A percentile compares a stretch with the other conserved stretches of the same genome.
phyloP scores from a whole-genome alignment of 768 basidiomycete genomes.

The Tylopilus sp. region DNA sequence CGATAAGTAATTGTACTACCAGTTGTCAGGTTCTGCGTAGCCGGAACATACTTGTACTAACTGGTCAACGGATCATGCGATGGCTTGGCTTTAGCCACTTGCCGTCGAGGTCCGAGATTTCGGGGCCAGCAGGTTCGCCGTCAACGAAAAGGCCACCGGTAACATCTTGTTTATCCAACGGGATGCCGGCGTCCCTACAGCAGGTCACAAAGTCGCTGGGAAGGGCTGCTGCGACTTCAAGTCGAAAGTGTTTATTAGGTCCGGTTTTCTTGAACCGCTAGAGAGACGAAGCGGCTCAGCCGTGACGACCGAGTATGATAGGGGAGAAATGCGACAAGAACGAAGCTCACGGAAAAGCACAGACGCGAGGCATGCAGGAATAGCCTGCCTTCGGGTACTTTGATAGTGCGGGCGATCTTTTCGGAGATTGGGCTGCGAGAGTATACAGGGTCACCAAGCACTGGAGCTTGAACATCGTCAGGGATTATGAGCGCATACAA shows the following conservation, averaged over 20 bases:
- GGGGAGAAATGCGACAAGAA: neutral
- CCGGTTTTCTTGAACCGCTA: slow-evolving; percentile 49
- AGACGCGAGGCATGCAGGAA: slow-evolving; percentile 61
- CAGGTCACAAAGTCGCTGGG: slow-evolving; percentile 52
- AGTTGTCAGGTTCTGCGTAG: neutral
- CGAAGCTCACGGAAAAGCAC: slow-evolving; percentile 48
- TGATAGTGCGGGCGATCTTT: slow-evolving; percentile 25
- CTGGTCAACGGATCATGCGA: slow-evolving; percentile 11
- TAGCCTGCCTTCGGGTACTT: slow-evolving; percentile 44
- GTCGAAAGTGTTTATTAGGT: slow-evolving; percentile 45
- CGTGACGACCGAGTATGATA: neutral
- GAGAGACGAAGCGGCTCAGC: slow-evolving; percentile 1
- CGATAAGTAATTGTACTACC: slow-evolving; percentile 1
- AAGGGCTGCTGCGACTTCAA: slow-evolving; percentile 55
- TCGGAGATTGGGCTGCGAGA: slow-evolving; percentile 36
- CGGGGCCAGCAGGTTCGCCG: slow-evolving; percentile 34
- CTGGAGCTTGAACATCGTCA: slow-evolving; percentile 47
- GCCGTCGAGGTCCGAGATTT: slow-evolving; percentile 39
- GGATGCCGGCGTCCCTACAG: slow-evolving; percentile 46
- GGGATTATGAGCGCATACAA: neutral
- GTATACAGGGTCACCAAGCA: slow-evolving; percentile 59
- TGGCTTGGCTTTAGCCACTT: slow-evolving; percentile 27
- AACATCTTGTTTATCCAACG: slow-evolving; percentile 33
- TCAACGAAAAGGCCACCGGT: slow-evolving; percentile 49
- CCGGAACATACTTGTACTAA: slow-evolving; percentile 4